Conservation (phyloP, 306 rosid species). For the Datisca glomerata region DNA sequence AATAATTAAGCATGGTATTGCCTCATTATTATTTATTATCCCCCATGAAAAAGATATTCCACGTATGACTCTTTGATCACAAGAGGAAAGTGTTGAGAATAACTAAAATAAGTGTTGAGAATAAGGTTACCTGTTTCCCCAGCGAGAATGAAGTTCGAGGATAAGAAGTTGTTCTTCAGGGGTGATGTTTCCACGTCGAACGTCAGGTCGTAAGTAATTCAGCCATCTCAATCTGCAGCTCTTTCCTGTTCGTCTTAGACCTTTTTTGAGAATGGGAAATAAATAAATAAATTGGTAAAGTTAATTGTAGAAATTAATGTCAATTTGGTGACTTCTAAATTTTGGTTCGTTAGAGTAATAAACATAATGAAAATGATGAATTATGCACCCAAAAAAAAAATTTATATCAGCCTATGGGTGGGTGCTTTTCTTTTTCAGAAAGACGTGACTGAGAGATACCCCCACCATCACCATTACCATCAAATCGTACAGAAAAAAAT, state of each 20-base stretch:
- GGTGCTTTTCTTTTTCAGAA: not conserved
- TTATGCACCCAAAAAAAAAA: not conserved
- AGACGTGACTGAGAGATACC: no score
- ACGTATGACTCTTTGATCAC: not conserved
- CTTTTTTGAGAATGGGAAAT: not conserved
- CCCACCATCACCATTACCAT: no score
- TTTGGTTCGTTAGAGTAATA: no score
- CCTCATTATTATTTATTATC: not conserved
- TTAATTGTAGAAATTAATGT: not conserved
- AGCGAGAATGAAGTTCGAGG: slow-evolving; percentile 11
- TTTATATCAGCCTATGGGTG: not conserved
- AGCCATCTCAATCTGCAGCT: slow-evolving; percentile 13
- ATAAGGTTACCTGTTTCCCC: slow-evolving; percentile 6
- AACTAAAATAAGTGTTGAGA: no score
- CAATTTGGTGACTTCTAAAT: no score
- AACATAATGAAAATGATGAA: not conserved
- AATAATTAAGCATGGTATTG: not conserved
- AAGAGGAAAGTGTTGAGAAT: not conserved
- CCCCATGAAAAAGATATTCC: not conserved
- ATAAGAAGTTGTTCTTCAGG: slow-evolving; percentile 13
- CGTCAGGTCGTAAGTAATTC: slow-evolving; percentile 7
- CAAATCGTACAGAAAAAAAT: no score
- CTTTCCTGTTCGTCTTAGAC: slow-evolving; percentile 8
- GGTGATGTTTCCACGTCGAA: slow-evolving; percentile 9
- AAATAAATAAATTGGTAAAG: not conserved